phyloP scores from a whole-genome alignment of 176 grass and related monocot species.

The Themeda triandra region DNA sequence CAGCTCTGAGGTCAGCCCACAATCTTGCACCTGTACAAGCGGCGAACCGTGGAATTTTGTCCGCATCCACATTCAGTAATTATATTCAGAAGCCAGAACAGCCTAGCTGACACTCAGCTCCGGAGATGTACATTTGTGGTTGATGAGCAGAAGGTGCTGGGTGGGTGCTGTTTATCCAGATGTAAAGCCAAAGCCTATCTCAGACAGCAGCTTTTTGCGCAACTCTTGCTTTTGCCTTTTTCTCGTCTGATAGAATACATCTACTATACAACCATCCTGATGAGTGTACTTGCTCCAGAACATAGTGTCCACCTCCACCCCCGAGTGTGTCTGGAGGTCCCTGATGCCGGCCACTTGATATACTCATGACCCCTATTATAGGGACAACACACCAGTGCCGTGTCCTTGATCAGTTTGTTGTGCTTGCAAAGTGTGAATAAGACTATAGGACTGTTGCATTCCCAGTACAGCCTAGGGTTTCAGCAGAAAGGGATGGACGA shows the following conservation, averaged over 20 bases:
- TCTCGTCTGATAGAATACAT: conserved; percentile 15
- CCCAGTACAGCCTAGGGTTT: conserved; percentile 38
- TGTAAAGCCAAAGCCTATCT: conserved; percentile 44
- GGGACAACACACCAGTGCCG: conserved; percentile 16
- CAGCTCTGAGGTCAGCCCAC: background rate
- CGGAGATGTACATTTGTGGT: conserved; percentile 26
- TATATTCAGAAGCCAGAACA: conserved; percentile 24
- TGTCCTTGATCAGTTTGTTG: conserved; percentile 17
- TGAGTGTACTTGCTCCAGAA: conserved; percentile 22
- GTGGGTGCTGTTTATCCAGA: conserved; percentile 40
- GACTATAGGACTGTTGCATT: conserved; percentile 17
- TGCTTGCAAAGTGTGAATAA: conserved; percentile 39
- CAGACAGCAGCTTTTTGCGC: conserved; percentile 22
- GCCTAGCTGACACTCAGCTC: conserved; percentile 23
- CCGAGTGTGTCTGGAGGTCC: conserved; percentile 31
- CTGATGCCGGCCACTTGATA: conserved; percentile 35
- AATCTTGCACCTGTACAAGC: conserved; percentile 24
- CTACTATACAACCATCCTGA: conserved; percentile 16
- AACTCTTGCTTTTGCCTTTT: conserved; percentile 19
- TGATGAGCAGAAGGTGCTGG: conserved; percentile 20
- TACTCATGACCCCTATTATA: conserved; percentile 14
- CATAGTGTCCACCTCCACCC: background rate
- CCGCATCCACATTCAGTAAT: conserved; percentile 14
- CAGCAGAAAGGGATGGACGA: background rate
- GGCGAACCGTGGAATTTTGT: conserved; percentile 33